Base-by-base conservation (phyloP, 2,329 filamentous ascomycete genomes). In the Scytalidium sp. region DNA sequence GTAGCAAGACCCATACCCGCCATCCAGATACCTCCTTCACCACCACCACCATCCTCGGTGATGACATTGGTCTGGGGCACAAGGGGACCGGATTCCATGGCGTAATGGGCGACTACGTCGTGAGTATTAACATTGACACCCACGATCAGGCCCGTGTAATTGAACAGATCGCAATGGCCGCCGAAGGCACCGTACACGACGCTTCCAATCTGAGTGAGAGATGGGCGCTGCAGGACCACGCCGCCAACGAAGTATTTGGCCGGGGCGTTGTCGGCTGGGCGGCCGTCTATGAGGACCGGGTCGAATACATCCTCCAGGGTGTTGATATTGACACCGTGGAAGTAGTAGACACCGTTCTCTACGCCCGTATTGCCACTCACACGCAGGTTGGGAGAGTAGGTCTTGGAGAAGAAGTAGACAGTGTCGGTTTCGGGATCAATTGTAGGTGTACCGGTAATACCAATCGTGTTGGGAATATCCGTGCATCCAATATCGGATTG, bases 161-260 rank as follows among this genome's bases (percentile, higher is more conserved):
- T 79, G 60, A 75, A 81, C 49, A 75, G 69, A 20, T 79, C 78
- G 45, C 78, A 82, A 52, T 81, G 74, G 9, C 76, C 78, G 0
- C 76, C 78, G 52, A 81, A 81, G 0, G 70, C 77, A 0, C 71
- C 75, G 47, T 80, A 79, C 5, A 82, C 64, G 41, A 68, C 70
- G 45, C 73, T 67, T 2, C 74, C 74, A 0, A 73, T 62, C 20
- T 75, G 65, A 1, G 74, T 64, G 11, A 82, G 60, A 3, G 68
- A 72, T 0, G 79, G 75, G 7, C 77, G 68, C 56, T 81, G 78
- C 25, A 78, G 69, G 32, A 78, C 70, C 3, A 76, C 72, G 0
- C 79, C 79, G 3, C 75, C 76, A 6, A 74, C 66, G 53, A 81
- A 80, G 53, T 73, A 74, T n/a, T 75, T 73, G 0, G 63, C 55